Evolutionary conservation across 352 stramenopile genomes (phyloP).

Genomic region (Phytophthora vignae): DNA sequence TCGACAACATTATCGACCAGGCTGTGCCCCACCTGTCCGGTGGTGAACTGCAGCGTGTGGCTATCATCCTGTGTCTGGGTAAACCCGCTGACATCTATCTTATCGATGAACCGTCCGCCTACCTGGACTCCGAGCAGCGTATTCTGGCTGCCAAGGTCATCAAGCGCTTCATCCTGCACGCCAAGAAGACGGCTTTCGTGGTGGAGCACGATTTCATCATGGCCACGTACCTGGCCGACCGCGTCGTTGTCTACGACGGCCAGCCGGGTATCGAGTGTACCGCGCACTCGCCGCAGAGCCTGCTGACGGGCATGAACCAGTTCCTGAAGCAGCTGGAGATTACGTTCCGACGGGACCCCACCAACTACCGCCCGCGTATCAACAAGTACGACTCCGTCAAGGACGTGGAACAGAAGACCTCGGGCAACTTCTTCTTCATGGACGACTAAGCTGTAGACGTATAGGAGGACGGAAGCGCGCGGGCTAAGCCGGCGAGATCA

Average conservation of each 20-base stretch:
- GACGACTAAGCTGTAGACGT: conserved; percentile 87
- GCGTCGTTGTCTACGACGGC: conserved; percentile 97
- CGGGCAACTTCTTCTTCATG: conserved; percentile 99
- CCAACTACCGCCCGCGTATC: conserved; percentile 98
- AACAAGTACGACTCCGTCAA: conserved; percentile 97
- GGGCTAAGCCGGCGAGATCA: conserved; percentile 15
- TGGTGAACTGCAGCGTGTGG: conserved; percentile 99
- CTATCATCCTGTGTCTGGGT: conserved; percentile 98
- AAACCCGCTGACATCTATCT: conserved; percentile 99
- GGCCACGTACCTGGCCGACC: conserved; percentile 99
- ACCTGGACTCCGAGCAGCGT: conserved; percentile 99
- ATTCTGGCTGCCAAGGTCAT: conserved; percentile 99
- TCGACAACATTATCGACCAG: conserved; percentile 99
- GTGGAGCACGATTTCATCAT: conserved; percentile 99
- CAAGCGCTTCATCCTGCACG: conserved; percentile 99
- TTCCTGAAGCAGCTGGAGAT: conserved; percentile 99
- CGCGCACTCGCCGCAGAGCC: conserved; percentile 93
- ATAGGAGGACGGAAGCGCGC: conserved; percentile 23
- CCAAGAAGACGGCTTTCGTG: conserved; percentile 99
- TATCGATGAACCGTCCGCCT: conserved; percentile 99
- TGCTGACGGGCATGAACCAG: conserved; percentile 99
- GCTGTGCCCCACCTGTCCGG: conserved; percentile 98
- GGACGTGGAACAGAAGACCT: conserved; percentile 97
- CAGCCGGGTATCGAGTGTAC: conserved; percentile 98
- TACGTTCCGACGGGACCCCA: conserved; percentile 99